A percentile compares a stretch with the other conserved stretches of the same genome.
Conservation (phyloP, 352 stramenopile species). For the Phytopythium kandeliae region DNA sequence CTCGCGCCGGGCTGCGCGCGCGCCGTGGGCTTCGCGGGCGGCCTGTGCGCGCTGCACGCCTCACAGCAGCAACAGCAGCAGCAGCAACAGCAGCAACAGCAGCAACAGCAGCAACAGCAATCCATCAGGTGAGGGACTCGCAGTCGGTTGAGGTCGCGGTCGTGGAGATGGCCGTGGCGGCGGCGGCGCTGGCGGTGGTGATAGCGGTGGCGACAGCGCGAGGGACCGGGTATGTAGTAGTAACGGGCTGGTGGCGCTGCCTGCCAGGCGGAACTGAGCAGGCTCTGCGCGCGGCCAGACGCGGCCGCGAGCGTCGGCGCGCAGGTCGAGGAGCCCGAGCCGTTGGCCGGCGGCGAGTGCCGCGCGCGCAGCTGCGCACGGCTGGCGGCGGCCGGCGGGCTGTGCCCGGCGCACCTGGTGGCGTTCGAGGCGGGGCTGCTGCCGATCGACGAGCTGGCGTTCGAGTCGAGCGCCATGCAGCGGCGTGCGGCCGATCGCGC, state of each 20-base stretch:
- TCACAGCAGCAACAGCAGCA: too few species aligned
- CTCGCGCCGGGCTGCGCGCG: conserved; percentile 30
- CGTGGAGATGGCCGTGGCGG: too few species aligned
- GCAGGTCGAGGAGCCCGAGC: too few species aligned
- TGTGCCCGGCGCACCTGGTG: conserved; percentile 44
- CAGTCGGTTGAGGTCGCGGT: too few species aligned
- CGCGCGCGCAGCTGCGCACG: conserved; percentile 33
- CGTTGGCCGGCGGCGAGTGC: conserved; percentile 19
- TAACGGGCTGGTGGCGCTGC: too few species aligned
- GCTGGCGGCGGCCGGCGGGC: conserved; percentile 19
- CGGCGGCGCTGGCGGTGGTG: too few species aligned
- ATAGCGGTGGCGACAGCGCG: too few species aligned
- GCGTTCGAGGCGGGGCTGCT: conserved; percentile 42
- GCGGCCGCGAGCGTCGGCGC: too few species aligned
- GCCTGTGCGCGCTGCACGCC: conserved; percentile 44
- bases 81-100: too few species aligned
- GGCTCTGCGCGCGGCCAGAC: too few species aligned
- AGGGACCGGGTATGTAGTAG: too few species aligned
- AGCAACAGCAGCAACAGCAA: conserved; percentile 32
- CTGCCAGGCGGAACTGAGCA: conserved; percentile 7
- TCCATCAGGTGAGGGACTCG: background rate
- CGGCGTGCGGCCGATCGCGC: conserved; percentile 17
- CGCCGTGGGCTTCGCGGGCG: conserved; percentile 31
- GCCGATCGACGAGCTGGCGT: conserved; percentile 53
- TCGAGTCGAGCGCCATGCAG: conserved; percentile 30